Base-by-base conservation (phyloP, 306 rosid genomes). In the Malus sieversii region DNA sequence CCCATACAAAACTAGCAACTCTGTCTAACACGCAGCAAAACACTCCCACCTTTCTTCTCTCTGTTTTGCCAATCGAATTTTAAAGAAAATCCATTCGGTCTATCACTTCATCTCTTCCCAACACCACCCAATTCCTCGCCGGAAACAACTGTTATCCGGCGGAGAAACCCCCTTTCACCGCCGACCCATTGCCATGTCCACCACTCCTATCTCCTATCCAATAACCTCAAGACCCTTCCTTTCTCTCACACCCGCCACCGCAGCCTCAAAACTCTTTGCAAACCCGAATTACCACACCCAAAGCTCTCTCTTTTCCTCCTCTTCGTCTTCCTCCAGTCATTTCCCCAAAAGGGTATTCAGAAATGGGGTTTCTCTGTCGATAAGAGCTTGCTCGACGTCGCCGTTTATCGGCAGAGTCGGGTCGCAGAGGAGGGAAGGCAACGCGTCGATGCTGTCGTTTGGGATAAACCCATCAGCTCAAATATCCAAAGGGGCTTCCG, bases 391-490 rank as follows among this genome's bases (percentile, higher is more conserved):
- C 71, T 88, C 97, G 38, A 82, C 93, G 7, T 82, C 88, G 71
- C 86, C 84, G 75, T 85, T 87, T 59, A 74, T 74, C 7, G 84
- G 87, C 6, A 77, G 93, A 81, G 74, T 82, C 38, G 96, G 91
- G 55, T 85, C 82, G 48, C 83, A 58, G 10, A 16, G 81, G 22
- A 72, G 89, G 42, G 75, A 77, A 42, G 89, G 89, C 66, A 85
- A 92, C 58, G 68, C 78, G n/a, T 87, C 88, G 65, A 32, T 88
- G 79, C 87, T 87, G 52, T 80, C 94, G 12, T 89, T 90, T 82
- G 90, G 92, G 58, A 74, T 83, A 27, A 83, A 85, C 38, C 83
- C 85, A 22, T 74, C 86, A 11, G 75, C 59, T 77, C 66, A 40
- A 27, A 72, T 57, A 12, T 82, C 70, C 11, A 87, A 79, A 59